Base-by-base conservation (phyloP, 768 basidiomycete species). In the Lactarius trivialis region DNA sequence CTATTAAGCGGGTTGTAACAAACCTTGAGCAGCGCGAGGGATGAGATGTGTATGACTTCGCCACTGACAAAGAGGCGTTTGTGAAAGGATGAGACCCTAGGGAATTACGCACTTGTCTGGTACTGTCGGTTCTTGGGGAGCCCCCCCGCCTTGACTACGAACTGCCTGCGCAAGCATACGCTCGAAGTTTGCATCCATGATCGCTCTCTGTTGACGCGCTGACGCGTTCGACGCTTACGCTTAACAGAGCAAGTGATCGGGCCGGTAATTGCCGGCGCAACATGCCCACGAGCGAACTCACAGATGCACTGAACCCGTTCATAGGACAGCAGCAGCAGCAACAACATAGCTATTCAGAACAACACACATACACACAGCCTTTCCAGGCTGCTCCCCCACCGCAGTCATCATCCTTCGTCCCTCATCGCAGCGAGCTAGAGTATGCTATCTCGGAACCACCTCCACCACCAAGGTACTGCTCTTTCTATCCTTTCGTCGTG, bases 11-110 rank as follows among this genome's bases (percentile, higher is more conserved):
- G 21, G 39, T 11, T 30, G 19, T n/a, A 30, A 67, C 78, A 54
- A 41, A 91, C 96, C 85, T 99, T 99, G 56, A 99, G 79, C 17
- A 99, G 80, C n/a, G 97, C 97, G 2, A 99, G 77, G 9, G 93
- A 95, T 19, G 94, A 97, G 70, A 99, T 98, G 75, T 98, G 93
- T 66, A 98, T 95, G 70, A 92, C 89, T 78, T 93, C 91, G 73
- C 91, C 91, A 71, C 91, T 93, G 65, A 33, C 57, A 70, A 36
- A 69, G 54, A 65, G 52, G 60, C 51, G 49, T 59, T 24, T 39
- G 51, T 19, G 8, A 30, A 48, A 24, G 48, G 19, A 60, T 60
- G 64, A 56, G 51, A 55, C 58, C 56, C 50, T 55, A 60, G 51
- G 36, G 19, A 4, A 51, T 60, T 34, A 69, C 80, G 53, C 67